A percentile compares a stretch with the other conserved stretches of the same genome.
phyloP scores from a whole-genome alignment of 495 filamentous ascomycete species.

The Podospora didyma region DNA sequence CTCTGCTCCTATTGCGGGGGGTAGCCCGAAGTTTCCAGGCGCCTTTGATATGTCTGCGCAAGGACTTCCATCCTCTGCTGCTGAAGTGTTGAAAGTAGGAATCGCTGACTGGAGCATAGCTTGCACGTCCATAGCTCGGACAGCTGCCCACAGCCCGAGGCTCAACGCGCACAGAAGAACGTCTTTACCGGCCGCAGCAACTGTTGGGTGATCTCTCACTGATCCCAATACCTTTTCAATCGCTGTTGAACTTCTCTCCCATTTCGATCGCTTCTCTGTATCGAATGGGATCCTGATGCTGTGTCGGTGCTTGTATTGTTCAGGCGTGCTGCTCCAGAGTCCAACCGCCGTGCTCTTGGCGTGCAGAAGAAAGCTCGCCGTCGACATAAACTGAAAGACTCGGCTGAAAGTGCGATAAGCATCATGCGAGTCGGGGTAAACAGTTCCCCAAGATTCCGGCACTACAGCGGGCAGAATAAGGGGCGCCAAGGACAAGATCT shows the following conservation, averaged over 20 bases:
- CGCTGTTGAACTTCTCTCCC: constrained; percentile 39
- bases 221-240: constrained; percentile 40
- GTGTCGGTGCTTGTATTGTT: constrained; percentile 41
- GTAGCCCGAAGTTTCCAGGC: not conserved
- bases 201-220: constrained; percentile 43
- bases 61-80: no score
- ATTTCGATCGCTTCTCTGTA: constrained; percentile 32
- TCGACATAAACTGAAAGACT: constrained; percentile 40
- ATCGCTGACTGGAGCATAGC: constrained; percentile 32
- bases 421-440: constrained; percentile 33
- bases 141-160: constrained; percentile 51
- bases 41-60: not conserved
- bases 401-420: constrained; percentile 34
- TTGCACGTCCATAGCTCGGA: constrained; percentile 39
- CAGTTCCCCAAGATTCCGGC: constrained; percentile 38
- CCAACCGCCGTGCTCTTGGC: constrained; percentile 30
- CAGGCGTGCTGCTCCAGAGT: constrained; percentile 39
- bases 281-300: constrained; percentile 41
- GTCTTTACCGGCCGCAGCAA: constrained; percentile 46
- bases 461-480: constrained; percentile 36
- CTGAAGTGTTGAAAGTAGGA: constrained; percentile 11
- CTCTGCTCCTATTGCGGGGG: not conserved
- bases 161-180: constrained; percentile 48
- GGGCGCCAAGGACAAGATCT: constrained; percentile 47
- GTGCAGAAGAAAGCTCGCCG: constrained; percentile 33